Evolutionary conservation across 768 basidiomycete genomes (phyloP).

Genomic region (Lactarius indigo): DNA sequence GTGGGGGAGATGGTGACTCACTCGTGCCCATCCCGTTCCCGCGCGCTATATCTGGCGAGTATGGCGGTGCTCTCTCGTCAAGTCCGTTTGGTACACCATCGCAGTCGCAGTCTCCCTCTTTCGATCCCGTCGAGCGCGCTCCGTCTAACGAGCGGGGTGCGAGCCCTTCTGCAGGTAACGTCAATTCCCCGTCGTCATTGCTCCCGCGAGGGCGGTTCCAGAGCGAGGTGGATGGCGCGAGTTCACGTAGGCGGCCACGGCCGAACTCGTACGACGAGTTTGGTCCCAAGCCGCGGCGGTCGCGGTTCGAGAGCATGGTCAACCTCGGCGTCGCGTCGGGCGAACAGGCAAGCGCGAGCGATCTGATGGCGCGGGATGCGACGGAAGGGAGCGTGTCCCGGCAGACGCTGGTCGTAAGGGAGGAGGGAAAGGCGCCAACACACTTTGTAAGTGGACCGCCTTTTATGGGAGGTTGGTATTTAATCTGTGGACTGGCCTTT

Average conservation of each 20-base stretch:
- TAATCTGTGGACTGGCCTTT: not conserved
- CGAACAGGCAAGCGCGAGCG: conserved; percentile 57
- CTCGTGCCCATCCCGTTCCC: conserved; percentile 59
- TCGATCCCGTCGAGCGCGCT: conserved; percentile 17
- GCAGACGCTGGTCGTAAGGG: conserved; percentile 70
- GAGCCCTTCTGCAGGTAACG: not conserved
- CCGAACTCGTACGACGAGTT: conserved; percentile 70
- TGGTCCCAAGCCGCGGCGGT: conserved; percentile 48
- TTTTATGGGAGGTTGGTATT: not conserved
- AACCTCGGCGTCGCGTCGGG: conserved; percentile 50
- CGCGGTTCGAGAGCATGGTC: conserved; percentile 72
- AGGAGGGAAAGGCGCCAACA: conserved; percentile 75
- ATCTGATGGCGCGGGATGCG: conserved; percentile 57
- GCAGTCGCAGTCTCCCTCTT: not conserved
- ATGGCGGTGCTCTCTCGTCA: conserved; percentile 35
- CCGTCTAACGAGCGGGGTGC: conserved; percentile 4
- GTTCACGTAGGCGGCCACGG: conserved; percentile 47
- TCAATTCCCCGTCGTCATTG: conserved; percentile 34
- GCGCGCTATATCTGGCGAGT: conserved; percentile 52
- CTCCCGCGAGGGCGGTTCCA: conserved; percentile 62
- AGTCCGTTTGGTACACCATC: conserved; percentile 27
- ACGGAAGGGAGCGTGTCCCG: conserved; percentile 62
- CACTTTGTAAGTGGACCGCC: conserved; percentile 61
- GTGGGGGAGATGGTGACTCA: conserved; percentile 31
- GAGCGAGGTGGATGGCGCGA: conserved; percentile 65